Conservation (phyloP, 805 yeast species). For the Candida golubevii region DNA sequence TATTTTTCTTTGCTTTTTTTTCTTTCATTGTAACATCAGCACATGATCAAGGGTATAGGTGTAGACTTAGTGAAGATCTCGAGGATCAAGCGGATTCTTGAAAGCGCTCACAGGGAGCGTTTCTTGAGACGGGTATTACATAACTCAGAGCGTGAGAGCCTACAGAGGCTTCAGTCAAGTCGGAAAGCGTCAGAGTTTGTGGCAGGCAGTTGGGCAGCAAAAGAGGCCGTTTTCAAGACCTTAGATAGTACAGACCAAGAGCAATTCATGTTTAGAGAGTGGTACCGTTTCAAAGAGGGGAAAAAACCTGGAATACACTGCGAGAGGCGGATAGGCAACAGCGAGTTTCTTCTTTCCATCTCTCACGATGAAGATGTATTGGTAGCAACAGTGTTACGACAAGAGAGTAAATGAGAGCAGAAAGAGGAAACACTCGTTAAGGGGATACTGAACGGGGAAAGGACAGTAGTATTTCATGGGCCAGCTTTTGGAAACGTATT, state of each 20-base stretch:
- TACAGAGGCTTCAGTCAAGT: neutral
- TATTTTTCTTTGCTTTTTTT: too few species aligned
- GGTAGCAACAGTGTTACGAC: slow-evolving; percentile 53
- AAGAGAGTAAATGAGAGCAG: slow-evolving; percentile 4
- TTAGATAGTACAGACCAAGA: slow-evolving; percentile 46
- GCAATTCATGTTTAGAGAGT: slow-evolving; percentile 51
- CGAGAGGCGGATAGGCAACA: slow-evolving; percentile 25
- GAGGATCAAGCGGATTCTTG: slow-evolving; percentile 44
- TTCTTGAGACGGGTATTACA: slow-evolving; percentile 48
- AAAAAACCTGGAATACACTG: slow-evolving; percentile 45
- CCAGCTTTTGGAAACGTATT: too few species aligned
- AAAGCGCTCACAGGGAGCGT: slow-evolving; percentile 16
- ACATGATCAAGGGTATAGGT: slow-evolving; percentile 35
- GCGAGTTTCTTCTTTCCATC: slow-evolving; percentile 49
- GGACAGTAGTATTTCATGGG: too few species aligned
- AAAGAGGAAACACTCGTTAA: too few species aligned
- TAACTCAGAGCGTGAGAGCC: slow-evolving; percentile 34
- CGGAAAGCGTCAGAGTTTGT: slow-evolving; percentile 33
- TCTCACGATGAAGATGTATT: slow-evolving; percentile 66
- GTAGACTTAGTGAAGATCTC: slow-evolving; percentile 48
- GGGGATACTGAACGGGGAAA: too few species aligned
- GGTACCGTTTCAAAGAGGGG: slow-evolving; percentile 47
- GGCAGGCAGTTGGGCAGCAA: slow-evolving; percentile 65
- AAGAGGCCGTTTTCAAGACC: slow-evolving; percentile 70
- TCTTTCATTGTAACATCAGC: too few species aligned